These are phyloP conservation scores for Ochromonadaceae sp. DNA, from an alignment of 352 stramenopile genomes.

Conservation along the genomic window DNA sequence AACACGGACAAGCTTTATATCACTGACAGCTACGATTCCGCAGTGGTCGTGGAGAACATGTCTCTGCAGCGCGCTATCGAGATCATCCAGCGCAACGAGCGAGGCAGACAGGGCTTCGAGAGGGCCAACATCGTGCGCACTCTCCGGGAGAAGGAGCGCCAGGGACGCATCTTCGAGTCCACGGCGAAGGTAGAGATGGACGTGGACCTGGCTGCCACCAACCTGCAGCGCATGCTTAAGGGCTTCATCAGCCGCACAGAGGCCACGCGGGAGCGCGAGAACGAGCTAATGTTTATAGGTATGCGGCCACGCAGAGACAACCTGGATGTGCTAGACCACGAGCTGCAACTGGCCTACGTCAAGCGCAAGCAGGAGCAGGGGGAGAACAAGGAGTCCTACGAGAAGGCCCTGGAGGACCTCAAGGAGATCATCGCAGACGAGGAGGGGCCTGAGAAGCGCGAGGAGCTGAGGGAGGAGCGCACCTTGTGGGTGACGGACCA, in stretches of 20 bases:
- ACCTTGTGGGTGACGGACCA: slow-evolving; percentile 75
- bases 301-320: slow-evolving; percentile 40
- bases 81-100: slow-evolving; percentile 69
- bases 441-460: slow-evolving; percentile 76
- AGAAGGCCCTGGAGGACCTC: slow-evolving; percentile 58
- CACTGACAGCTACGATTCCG: background rate
- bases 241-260: slow-evolving; percentile 50
- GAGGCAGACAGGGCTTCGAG: slow-evolving; percentile 61
- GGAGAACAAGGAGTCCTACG: slow-evolving; percentile 76
- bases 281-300: slow-evolving; percentile 76
- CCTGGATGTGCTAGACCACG: slow-evolving; percentile 46
- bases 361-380: slow-evolving; percentile 68
- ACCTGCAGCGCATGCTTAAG: slow-evolving; percentile 71
- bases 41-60: slow-evolving; percentile 15
- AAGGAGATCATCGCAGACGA: slow-evolving; percentile 56
- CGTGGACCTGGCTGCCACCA: slow-evolving; percentile 64
- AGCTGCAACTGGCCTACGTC: slow-evolving; percentile 49
- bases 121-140: slow-evolving; percentile 48
- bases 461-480: slow-evolving; percentile 69
- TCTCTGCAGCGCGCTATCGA: slow-evolving; percentile 49
- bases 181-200: slow-evolving; percentile 54
- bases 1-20: slow-evolving; percentile 44
- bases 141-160: slow-evolving; percentile 58
- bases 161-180: slow-evolving; percentile 51
- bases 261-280: slow-evolving; percentile 48